A percentile compares a stretch with the other conserved stretches of the same genome.
phyloP scores from a whole-genome alignment of 768 basidiomycete species.

The Leccinum ochraceum region DNA sequence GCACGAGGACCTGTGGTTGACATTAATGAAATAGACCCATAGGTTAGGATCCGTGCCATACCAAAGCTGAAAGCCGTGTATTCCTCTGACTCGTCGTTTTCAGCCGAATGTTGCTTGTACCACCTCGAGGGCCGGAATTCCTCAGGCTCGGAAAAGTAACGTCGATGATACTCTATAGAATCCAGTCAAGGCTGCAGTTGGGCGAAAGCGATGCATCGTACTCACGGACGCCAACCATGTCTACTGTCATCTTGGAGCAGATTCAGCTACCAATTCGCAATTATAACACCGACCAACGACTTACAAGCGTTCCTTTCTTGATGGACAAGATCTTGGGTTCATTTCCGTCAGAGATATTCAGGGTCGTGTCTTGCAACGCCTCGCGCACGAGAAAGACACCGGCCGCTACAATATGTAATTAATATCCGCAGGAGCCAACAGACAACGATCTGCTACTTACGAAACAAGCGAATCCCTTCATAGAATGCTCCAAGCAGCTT shows the following conservation, averaged over 20 bases:
- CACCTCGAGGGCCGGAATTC: conserved; percentile 40
- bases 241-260: conserved; percentile 23
- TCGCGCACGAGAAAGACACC: conserved; percentile 32
- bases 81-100: conserved; percentile 12
- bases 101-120: conserved; percentile 26
- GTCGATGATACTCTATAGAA: conserved; percentile 38
- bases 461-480: conserved; percentile 38
- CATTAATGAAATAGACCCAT: neutral
- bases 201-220: neutral
- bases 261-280: conserved; percentile 2
- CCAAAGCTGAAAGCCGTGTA: conserved; percentile 28
- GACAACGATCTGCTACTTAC: conserved; percentile 19
- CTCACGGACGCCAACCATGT: conserved; percentile 34
- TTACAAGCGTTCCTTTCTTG: conserved; percentile 26
- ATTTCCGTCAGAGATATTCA: conserved; percentile 19
- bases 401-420: conserved; percentile 23
- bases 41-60: conserved; percentile 2
- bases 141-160: conserved; percentile 38
- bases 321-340: conserved; percentile 22
- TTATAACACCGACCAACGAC: neutral
- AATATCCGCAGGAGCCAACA: neutral
- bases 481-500: conserved; percentile 32
- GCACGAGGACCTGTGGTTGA: conserved; percentile 42
- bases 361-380: conserved; percentile 27
- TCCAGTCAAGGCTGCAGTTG: neutral